Percentiles rank a stretch among this genome's conserved stretches.
Conservation (phyloP, 1,284 basidiomycete species). For the Sporisorium sorghi region DNA sequence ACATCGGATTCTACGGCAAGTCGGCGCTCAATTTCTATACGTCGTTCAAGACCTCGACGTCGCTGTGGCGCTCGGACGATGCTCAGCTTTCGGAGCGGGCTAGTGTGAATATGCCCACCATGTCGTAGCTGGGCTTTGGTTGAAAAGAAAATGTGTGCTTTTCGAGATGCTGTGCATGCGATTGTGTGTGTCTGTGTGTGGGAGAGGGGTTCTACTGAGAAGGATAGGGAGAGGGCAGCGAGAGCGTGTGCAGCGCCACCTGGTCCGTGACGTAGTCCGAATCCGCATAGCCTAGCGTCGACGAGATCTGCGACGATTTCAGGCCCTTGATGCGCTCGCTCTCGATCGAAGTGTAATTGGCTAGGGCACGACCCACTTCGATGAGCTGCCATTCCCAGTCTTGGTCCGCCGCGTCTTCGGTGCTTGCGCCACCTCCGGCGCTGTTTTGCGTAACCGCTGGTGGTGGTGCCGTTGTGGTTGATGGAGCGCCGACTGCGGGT, state of each 20-base stretch:
- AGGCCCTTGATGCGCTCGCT: slow-evolving; percentile 85
- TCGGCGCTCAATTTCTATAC: slow-evolving; percentile 63
- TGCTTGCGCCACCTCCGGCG: no score
- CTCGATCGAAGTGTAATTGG: slow-evolving; percentile 95
- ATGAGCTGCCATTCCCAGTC: slow-evolving; percentile 77
- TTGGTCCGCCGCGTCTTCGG: slow-evolving; percentile 1
- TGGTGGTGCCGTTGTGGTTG: neutral
- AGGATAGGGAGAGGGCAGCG: slow-evolving; percentile 17
- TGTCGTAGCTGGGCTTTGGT: slow-evolving; percentile 30
- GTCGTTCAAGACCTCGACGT: slow-evolving; percentile 55
- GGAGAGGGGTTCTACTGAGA: neutral
- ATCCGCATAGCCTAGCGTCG: slow-evolving; percentile 89
- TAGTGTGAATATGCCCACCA: slow-evolving; percentile 64
- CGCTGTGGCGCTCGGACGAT: slow-evolving; percentile 57
- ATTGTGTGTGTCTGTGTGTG: neutral
- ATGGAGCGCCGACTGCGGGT: neutral
- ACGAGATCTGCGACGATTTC: slow-evolving; percentile 77
- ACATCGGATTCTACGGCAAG: slow-evolving; percentile 64
- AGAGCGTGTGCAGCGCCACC: slow-evolving; percentile 53
- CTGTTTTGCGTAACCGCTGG: neutral
- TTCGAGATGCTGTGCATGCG: neutral
- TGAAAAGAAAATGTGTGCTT: no score
- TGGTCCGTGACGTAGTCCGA: slow-evolving; percentile 93
- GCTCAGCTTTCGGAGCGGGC: slow-evolving; percentile 52
- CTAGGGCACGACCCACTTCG: slow-evolving; percentile 91